phyloP scores from a whole-genome alignment of 331 rosid genomes.

The Malus hybrid region DNA sequence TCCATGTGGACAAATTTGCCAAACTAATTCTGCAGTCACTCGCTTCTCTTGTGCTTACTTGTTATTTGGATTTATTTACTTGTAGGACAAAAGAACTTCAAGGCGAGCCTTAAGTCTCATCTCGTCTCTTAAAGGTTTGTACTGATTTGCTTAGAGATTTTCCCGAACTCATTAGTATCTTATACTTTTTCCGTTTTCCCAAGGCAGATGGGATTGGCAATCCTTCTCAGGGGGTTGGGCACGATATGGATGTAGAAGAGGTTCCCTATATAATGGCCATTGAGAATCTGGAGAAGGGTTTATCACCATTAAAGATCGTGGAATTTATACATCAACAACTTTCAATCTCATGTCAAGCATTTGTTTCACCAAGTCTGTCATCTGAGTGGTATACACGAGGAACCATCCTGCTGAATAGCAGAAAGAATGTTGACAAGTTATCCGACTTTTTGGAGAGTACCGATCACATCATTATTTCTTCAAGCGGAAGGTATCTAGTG shows the following conservation, averaged over 20 bases:
- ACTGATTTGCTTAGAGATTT: neutral
- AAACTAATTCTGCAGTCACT: neutral
- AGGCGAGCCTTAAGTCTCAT: conserved; percentile 8
- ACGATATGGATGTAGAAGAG: conserved; percentile 40
- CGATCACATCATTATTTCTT: conserved; percentile 42
- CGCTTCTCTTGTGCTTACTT: neutral
- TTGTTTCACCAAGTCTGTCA: conserved; percentile 38
- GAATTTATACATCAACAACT: conserved; percentile 40
- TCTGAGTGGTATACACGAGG: conserved; percentile 39
- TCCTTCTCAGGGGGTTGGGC: neutral
- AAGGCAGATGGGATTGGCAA: conserved; percentile 13
- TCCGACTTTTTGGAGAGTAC: conserved; percentile 45
- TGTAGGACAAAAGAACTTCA: conserved; percentile 36
- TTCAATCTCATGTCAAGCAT: conserved; percentile 38
- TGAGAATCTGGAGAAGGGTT: conserved; percentile 53
- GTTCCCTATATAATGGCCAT: conserved; percentile 37
- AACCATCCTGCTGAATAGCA: conserved; percentile 35
- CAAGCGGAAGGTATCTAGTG: conserved; percentile 56
- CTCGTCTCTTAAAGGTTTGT: conserved; percentile 17
- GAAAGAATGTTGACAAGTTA: conserved; percentile 27
- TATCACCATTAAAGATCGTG: conserved; percentile 28
- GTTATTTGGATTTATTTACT: neutral
- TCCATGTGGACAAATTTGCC: neutral
- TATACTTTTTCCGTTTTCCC: neutral
- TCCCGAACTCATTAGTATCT: neutral